Evolutionary conservation across 176 grass and related monocot genomes (phyloP).

Genomic region (Phyllostachys edulis): DNA sequence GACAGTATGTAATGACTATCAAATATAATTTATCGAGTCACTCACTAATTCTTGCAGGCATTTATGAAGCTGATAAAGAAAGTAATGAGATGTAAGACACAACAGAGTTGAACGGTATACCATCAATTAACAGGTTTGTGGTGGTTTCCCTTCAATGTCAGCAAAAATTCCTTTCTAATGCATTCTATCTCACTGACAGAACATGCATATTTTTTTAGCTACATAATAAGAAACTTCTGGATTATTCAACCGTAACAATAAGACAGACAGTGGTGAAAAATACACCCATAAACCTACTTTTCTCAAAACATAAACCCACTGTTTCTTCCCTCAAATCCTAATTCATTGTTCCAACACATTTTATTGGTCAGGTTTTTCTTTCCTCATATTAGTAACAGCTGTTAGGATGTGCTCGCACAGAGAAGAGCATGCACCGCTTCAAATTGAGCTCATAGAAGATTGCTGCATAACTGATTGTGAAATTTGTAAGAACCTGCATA

Average conservation of each 20-base stretch:
- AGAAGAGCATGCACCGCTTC: not conserved
- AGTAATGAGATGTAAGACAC: slow-evolving; percentile 28
- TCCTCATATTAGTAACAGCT: slow-evolving; percentile 39
- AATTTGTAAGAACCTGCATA: no score
- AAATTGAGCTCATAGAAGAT: not conserved
- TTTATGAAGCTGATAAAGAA: slow-evolving; percentile 40
- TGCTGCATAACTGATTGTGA: no score
- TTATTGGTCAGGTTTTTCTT: slow-evolving; percentile 29
- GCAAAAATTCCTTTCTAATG: not conserved
- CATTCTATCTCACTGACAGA: not conserved
- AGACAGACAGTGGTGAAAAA: not conserved
- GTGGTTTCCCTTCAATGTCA: no score
- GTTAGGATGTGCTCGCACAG: slow-evolving; percentile 27
- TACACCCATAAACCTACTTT: slow-evolving; percentile 2
- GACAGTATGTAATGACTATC: not conserved
- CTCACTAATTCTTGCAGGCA: slow-evolving; percentile 17
- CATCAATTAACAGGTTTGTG: not conserved
- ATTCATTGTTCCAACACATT: slow-evolving; percentile 19
- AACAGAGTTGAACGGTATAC: not conserved
- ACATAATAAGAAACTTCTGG: slow-evolving; percentile 23
- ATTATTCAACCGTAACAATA: not conserved
- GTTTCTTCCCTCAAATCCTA: not conserved
- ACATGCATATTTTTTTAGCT: slow-evolving; percentile 9
- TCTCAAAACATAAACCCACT: not conserved
- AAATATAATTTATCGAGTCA: not conserved